phyloP scores from a whole-genome alignment of 805 yeast genomes.

The Dipodascus geniculatus region DNA sequence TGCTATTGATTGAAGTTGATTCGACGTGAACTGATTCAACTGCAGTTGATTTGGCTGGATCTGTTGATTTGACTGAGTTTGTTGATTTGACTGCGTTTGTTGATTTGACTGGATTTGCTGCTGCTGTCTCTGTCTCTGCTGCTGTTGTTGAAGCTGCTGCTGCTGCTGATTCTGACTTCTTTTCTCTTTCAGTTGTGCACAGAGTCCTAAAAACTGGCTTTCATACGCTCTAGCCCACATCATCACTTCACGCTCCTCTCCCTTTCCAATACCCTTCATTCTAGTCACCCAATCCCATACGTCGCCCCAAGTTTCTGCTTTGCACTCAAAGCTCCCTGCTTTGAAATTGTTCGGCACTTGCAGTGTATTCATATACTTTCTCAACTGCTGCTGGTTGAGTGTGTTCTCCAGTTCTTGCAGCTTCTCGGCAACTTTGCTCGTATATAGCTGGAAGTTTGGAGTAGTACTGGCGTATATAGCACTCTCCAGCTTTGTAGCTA shows the following conservation, averaged over 20 bases:
- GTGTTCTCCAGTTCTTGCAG: not conserved
- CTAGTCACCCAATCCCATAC: not conserved
- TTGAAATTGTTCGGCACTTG: not conserved
- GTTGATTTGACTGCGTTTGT: no score
- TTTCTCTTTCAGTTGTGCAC: not conserved
- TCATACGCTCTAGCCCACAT: not conserved
- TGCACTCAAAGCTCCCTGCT: not conserved
- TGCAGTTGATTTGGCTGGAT: no score
- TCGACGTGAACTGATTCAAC: no score
- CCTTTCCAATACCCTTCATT: not conserved
- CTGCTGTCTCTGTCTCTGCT: not conserved
- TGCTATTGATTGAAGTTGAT: no score
- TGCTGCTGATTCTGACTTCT: not conserved
- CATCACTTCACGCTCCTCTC: not conserved
- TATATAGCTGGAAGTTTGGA: not conserved
- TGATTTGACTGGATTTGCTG: no score
- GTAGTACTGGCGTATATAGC: not conserved
- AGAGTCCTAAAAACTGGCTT: not conserved
- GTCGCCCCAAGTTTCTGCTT: not conserved
- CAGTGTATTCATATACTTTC: not conserved
- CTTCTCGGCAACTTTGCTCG: not conserved
- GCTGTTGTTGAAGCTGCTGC: not conserved
- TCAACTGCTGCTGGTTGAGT: not conserved
- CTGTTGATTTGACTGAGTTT: no score
- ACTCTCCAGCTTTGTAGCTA: not conserved